Base-by-base conservation (phyloP, 2,329 filamentous ascomycete species). In the Fusarium fujikuroi region DNA sequence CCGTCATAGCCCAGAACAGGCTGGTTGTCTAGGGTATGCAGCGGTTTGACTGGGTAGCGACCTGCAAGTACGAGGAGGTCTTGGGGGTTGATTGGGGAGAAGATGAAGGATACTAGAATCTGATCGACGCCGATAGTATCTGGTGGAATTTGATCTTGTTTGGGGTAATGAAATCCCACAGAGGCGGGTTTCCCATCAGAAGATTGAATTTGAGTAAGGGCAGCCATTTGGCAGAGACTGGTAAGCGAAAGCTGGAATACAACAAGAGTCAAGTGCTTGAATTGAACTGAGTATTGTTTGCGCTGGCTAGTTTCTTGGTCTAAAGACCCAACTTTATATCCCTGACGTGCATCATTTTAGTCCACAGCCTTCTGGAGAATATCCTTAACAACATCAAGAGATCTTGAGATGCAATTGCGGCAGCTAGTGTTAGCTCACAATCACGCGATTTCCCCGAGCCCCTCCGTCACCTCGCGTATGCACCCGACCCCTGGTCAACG, bases 31-130 rank as follows among this genome's bases (percentile, higher is more conserved):
- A 63, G 50, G 30, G 58, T 44, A 52, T 58, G 49, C 32, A 50
- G 44, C 16, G 69, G 69, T 19, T 66, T 69, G 15, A 72, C 66
- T 16, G 69, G 69, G 40, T 72, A 72, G 8, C 46, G 44, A 16
- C 66, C 69, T 34, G 69, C 66, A 28, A 72, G 54, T 1, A 72
- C 69, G 9, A 65, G 39, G 8, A 59, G 65, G 42, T 71, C 69
- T 56, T 65, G 69, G 9, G 69, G 69, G 32, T 69, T 72, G 30
- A 72, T 66, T 19, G 66, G 69, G 18, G 61, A 66, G 30, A 69
- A 47, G 42, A 60, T 37, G 5, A 63, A 63, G 8, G 63, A 66
- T n/a, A 66, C 59, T 2, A 66, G 28, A 39, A 63, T 28, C 11
- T 58, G 28, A 34, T 37, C 63, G 15, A 42, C 1, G 8, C 23